Conservation (phyloP, 73 alveolate species). For the Tetrahymena malaccensis region DNA sequence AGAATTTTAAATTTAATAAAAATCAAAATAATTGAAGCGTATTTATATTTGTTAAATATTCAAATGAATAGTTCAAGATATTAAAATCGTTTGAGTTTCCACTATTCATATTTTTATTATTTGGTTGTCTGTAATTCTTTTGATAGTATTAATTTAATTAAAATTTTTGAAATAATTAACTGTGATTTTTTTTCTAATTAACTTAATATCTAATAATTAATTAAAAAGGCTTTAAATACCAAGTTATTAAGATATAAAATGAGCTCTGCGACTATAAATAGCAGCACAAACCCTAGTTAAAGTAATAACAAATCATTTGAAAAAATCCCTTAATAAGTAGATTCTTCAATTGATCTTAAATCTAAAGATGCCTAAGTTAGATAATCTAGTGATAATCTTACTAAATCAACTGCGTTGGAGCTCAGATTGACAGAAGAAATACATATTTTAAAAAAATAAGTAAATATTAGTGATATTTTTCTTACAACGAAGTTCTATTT, state of each 20-base stretch:
- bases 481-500: too few relatives aligned
- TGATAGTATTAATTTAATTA: background rate
- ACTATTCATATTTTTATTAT: background rate
- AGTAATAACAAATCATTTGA: background rate
- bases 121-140: background rate
- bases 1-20: background rate
- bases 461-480: background rate
- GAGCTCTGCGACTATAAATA: background rate
- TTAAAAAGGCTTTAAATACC: background rate
- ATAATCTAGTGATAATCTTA: background rate
- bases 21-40: background rate
- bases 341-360: background rate
- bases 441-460: background rate
- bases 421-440: background rate
- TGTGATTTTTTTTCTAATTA: background rate
- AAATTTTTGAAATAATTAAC: background rate
- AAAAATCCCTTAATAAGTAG: background rate
- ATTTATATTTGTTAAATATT: background rate
- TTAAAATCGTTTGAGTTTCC: background rate
- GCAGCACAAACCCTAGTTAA: background rate
- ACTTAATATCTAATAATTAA: background rate
- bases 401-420: background rate
- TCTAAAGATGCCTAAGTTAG: background rate
- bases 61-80: background rate
- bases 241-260: background rate